Evolutionary conservation across 169 alveolate genomes (phyloP).

Genomic region (Fabrea salina): DNA sequence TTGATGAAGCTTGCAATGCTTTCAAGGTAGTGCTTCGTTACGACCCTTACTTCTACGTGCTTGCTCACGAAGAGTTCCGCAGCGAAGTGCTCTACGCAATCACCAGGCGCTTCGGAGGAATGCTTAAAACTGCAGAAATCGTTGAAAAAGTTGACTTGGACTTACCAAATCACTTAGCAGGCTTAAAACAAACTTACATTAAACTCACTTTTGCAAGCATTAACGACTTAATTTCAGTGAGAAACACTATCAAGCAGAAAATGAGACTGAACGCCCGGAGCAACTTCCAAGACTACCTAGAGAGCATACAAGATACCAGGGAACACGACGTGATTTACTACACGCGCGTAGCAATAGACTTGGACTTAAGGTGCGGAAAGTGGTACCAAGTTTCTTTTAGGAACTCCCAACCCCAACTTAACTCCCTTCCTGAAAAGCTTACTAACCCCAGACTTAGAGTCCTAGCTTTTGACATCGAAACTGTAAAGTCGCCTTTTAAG

Average conservation of each 20-base stretch:
- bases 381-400: conserved; percentile 80
- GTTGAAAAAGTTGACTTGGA: conserved; percentile 85
- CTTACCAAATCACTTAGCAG: conserved; percentile 84
- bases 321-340: conserved; percentile 96
- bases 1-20: conserved; percentile 47
- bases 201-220: conserved; percentile 85
- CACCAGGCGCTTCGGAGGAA: conserved; percentile 58
- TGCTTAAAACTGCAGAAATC: conserved; percentile 53
- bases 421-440: conserved; percentile 61
- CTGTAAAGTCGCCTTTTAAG: conserved; percentile 95
- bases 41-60: conserved; percentile 90
- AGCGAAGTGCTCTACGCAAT: conserved; percentile 64
- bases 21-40: conserved; percentile 55
- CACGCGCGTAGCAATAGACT: conserved; percentile 92
- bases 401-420: not conserved
- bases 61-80: conserved; percentile 52
- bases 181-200: conserved; percentile 78
- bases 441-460: conserved; percentile 88
- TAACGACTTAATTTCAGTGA: conserved; percentile 74
- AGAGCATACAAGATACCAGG: conserved; percentile 86
- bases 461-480: conserved; percentile 99
- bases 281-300: conserved; percentile 69
- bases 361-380: conserved; percentile 92
- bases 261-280: conserved; percentile 61
- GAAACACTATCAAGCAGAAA: conserved; percentile 67